Base-by-base conservation (phyloP, 148 eudicot species). In the Drosera capensis region DNA sequence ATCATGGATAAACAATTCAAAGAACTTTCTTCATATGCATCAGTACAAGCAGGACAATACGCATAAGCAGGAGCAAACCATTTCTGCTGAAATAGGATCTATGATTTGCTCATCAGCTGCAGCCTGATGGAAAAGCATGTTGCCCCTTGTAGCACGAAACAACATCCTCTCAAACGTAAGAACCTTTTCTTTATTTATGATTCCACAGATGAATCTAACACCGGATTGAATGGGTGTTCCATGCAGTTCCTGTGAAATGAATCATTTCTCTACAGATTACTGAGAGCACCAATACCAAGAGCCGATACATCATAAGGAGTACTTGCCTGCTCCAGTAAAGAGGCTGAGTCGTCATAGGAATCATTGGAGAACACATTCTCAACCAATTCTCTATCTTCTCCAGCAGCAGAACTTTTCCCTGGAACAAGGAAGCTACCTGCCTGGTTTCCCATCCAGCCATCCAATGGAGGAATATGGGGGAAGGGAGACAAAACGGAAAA, bases 81-180 rank as follows among this genome's bases (percentile, higher is more conserved):
- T 67, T 68, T 92, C 99, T 37, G 79, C 56, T 58, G 95, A 76
- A 34, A 58, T 62, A 45, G 95, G 95, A 79, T 92, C 99, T 67
- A 71, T 46, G 46, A 85, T 79, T 53, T 64, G 66, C 57, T 81
- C 94, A 52, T 92, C 94, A 30, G 86, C 81, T 25, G 80, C 70
- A 30, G 95, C 76, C 63, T 81, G 99, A 72, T 85, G 81, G 71
- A 92, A 92, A 65, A 81, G 75, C 94, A 92, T 68, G 63, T 92
- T 92, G 30, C 99, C 99, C 56, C 99, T 92, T 21, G 99, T 92
- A 43, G 99, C 92, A 51, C 95, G 99, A 59, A 92, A 92, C 65
- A 92, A 46, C 78, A 92, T 92, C 59, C 99, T 75, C 71, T 92
- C 99, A 70, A 92, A 92, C 53, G 60, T 66, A 30, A 72, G 72